These are phyloP conservation scores for Aspergillus melleus DNA, from an alignment of 2,329 filamentous ascomycete genomes.

Conservation along the genomic window DNA sequence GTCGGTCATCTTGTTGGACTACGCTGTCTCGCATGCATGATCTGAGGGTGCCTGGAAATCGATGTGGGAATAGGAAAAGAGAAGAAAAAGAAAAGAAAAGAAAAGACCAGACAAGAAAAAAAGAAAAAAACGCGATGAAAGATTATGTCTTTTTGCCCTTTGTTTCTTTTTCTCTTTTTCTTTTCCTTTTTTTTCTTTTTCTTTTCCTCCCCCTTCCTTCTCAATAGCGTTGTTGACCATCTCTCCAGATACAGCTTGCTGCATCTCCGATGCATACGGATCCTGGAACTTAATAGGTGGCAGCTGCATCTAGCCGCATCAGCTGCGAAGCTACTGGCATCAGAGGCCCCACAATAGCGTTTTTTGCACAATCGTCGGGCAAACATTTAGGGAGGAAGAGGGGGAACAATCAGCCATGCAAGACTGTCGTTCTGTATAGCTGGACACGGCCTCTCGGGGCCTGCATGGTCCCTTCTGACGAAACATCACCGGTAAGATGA, in stretches of 20 bases:
- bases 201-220: constrained; percentile 1
- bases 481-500: not conserved
- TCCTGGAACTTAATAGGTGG: constrained; percentile 21
- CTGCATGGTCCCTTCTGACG: not conserved
- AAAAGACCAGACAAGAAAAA: not conserved
- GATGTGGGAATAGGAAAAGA: not conserved
- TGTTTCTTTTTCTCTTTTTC: not conserved
- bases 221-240: constrained; percentile 3
- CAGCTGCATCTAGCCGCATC: constrained; percentile 24
- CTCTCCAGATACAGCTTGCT: constrained; percentile 13
- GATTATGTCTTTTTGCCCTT: constrained; percentile 14
- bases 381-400: not conserved
- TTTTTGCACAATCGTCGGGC: constrained; percentile 1
- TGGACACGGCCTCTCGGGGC: not conserved
- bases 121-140: constrained; percentile 15
- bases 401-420: not conserved
- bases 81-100: not conserved
- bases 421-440: not conserved
- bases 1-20: constrained; percentile 18
- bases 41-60: constrained; percentile 14
- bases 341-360: constrained; percentile 13
- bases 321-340: constrained; percentile 19
- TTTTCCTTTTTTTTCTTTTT: constrained; percentile 1
- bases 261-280: constrained; percentile 17
- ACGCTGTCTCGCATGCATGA: constrained; percentile 20